Percentiles rank a stretch among this genome's conserved stretches.
phyloP scores from a whole-genome alignment of 257 asterid species.

The Capsicum rhomboideum region DNA sequence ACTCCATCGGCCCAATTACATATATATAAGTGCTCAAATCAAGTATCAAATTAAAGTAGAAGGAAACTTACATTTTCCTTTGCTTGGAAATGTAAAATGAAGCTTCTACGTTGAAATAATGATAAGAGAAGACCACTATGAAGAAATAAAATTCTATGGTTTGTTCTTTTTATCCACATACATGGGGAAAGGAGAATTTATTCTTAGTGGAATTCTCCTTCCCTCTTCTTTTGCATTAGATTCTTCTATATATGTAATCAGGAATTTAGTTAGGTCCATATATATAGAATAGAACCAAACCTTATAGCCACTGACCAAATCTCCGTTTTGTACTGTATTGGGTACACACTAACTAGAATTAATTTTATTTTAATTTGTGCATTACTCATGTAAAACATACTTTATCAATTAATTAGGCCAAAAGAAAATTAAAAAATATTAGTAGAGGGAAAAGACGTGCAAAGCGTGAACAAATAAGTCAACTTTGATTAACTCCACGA shows the following conservation, averaged over 20 bases:
- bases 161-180: neutral
- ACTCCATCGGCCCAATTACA: neutral
- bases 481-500: neutral
- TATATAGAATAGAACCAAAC: neutral
- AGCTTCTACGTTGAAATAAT: neutral
- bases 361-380: neutral
- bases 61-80: neutral
- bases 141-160: neutral
- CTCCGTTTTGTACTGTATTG: neutral
- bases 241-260: neutral
- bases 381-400: neutral
- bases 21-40: neutral
- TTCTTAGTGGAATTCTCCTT: neutral
- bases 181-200: neutral
- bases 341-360: neutral
- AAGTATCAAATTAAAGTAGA: neutral
- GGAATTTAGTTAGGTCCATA: neutral
- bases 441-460: neutral
- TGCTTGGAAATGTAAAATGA: neutral
- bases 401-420: neutral
- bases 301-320: neutral
- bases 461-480: neutral
- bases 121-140: neutral
- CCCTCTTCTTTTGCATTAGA: neutral
- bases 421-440: neutral